phyloP scores from a whole-genome alignment of 352 stramenopile genomes.

The Phytophthora sp. region DNA sequence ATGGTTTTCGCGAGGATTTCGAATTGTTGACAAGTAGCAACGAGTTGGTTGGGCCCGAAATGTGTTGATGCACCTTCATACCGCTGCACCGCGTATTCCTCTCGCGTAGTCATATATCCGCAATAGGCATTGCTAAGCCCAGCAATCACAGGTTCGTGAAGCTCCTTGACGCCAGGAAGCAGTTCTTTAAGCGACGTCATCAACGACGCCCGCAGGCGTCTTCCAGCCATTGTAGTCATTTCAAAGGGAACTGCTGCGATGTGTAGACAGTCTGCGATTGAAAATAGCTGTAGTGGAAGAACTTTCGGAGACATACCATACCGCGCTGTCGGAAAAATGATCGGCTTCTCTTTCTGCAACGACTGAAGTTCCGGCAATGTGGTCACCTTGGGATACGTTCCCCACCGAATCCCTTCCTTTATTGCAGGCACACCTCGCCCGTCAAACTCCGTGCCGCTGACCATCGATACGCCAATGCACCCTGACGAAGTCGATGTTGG shows the following conservation, averaged over 20 bases:
- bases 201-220: conserved; percentile 59
- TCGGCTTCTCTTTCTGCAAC: conserved; percentile 79
- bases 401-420: conserved; percentile 76
- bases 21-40: conserved; percentile 82
- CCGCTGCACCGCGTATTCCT: conserved; percentile 87
- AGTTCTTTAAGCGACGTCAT: conserved; percentile 30
- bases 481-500: conserved; percentile 70
- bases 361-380: conserved; percentile 77
- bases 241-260: conserved; percentile 85
- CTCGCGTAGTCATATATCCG: conserved; percentile 84
- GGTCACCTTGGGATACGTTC: conserved; percentile 71
- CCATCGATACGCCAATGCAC: conserved; percentile 87
- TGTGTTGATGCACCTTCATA: conserved; percentile 92
- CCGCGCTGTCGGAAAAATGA: conserved; percentile 78
- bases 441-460: conserved; percentile 81
- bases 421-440: conserved; percentile 64
- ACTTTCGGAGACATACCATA: conserved; percentile 77
- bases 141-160: conserved; percentile 66
- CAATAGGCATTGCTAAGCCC: conserved; percentile 86
- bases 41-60: conserved; percentile 87
- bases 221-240: conserved; percentile 84
- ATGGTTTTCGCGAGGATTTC: conserved; percentile 55
- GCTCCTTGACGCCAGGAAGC: conserved; percentile 5
- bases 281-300: conserved; percentile 76
- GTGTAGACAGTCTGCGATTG: conserved; percentile 58